These are phyloP conservation scores for Marasmius fiardii DNA, from an alignment of 1,284 basidiomycete species.

Conservation along the genomic window DNA sequence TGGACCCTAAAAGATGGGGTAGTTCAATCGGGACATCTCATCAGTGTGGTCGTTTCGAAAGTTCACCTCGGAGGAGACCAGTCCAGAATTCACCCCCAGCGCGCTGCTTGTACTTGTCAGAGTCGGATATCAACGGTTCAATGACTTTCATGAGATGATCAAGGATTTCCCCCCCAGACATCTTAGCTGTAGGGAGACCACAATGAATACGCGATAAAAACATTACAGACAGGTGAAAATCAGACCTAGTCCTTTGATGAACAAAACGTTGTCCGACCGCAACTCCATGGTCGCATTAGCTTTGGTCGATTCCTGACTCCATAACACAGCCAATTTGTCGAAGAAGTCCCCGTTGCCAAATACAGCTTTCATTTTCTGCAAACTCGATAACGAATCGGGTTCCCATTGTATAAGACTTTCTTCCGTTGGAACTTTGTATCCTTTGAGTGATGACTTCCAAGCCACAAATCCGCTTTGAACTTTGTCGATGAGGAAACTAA, in stretches of 20 bases:
- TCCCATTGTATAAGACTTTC: slow-evolving; percentile 68
- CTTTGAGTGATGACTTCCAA: slow-evolving; percentile 76
- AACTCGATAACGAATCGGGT: slow-evolving; percentile 49
- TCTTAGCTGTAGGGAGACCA: slow-evolving; percentile 48
- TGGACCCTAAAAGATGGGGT: slow-evolving; percentile 56
- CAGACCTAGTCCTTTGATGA: slow-evolving; percentile 69
- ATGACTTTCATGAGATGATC: slow-evolving; percentile 50
- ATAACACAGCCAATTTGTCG: slow-evolving; percentile 50
- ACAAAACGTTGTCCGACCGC: slow-evolving; percentile 61
- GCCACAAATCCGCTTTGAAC: slow-evolving; percentile 82
- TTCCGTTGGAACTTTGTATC: slow-evolving; percentile 51
- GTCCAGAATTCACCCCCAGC: slow-evolving; percentile 86
- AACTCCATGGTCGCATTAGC: slow-evolving; percentile 49
- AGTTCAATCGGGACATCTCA: too few relatives aligned
- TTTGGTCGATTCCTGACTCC: slow-evolving; percentile 71
- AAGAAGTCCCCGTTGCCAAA: slow-evolving; percentile 61
- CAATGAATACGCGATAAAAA: not conserved
- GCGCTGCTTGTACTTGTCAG: slow-evolving; percentile 90
- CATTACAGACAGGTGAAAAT: slow-evolving; percentile 13
- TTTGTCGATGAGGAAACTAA: slow-evolving; percentile 72
- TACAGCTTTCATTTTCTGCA: slow-evolving; percentile 54
- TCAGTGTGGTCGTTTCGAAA: not conserved
- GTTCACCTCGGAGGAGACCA: slow-evolving; percentile 66
- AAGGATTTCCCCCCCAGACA: slow-evolving; percentile 56
- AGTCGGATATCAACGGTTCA: slow-evolving; percentile 61